Percentiles rank a stretch among this genome's conserved stretches.
phyloP scores from a whole-genome alignment of 2,329 filamentous ascomycete genomes.

The Alternaria brassicae region DNA sequence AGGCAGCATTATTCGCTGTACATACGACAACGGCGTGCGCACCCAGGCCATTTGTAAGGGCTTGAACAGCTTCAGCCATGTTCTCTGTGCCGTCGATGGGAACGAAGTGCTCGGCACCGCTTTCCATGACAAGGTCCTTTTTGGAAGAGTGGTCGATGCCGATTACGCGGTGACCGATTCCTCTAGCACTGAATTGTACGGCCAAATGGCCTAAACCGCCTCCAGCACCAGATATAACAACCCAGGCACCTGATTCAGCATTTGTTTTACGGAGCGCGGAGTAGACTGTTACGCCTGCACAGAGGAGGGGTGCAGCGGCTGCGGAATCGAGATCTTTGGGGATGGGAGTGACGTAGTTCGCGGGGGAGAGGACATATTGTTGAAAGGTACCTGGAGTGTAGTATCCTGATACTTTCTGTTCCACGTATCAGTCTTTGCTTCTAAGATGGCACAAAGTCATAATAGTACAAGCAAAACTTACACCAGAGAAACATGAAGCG shows the following conservation, averaged over 20 bases:
- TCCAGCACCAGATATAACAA: slow-evolving; percentile 64
- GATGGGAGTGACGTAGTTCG: slow-evolving; percentile 74
- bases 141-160: slow-evolving; percentile 71
- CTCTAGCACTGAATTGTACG: slow-evolving; percentile 65
- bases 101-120: slow-evolving; percentile 72
- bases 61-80: slow-evolving; percentile 63
- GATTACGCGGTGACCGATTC: slow-evolving; percentile 69
- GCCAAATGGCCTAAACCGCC: slow-evolving; percentile 71
- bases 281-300: slow-evolving; percentile 73
- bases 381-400: slow-evolving; percentile 76
- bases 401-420: slow-evolving; percentile 65
- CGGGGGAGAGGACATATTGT: slow-evolving; percentile 69
- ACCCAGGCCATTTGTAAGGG: slow-evolving; percentile 64
- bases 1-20: slow-evolving; percentile 58
- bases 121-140: slow-evolving; percentile 65
- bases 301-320: slow-evolving; percentile 69
- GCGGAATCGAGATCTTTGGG: slow-evolving; percentile 67
- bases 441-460: background rate
- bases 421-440: background rate
- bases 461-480: slow-evolving; percentile 24
- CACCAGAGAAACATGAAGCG: slow-evolving; percentile 42
- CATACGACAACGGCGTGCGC: slow-evolving; percentile 67
- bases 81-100: slow-evolving; percentile 63
- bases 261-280: slow-evolving; percentile 67
- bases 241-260: slow-evolving; percentile 65